Base-by-base conservation (phyloP, 2,329 filamentous ascomycete species). In the Stemphylium beticola region DNA sequence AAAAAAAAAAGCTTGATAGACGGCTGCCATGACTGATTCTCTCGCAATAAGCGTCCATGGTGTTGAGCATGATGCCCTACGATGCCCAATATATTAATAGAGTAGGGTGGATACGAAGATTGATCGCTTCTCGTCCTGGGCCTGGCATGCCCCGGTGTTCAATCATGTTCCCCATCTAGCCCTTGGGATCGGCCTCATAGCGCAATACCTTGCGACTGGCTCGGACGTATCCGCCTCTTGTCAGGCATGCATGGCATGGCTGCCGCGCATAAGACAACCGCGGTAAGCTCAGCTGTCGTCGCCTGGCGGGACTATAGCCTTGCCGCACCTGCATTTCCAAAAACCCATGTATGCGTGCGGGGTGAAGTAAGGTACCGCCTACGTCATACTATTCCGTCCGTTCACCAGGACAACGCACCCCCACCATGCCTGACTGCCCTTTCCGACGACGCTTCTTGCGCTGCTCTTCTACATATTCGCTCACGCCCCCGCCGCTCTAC, bases 321-420 rank as follows among this genome's bases (percentile, higher is more conserved):
- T 41, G 39, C 45, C 40, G 52, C 46, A 44, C 31, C 47, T 55
- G 52, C 46, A 55, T 39, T 34, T 37, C 40, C 29, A 20, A 34
- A 34, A 38, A 24, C 22, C 22, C 22, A 24, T 24, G 22, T 24
- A 24, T 32, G 46, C 34, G 51, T 39, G 51, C 51, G 52, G 52
- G 52, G 52, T 49, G 46, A 24, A 34, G 29, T 29, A 34, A 44
- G 52, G 49, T 56, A 41, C 53, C 46, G 46, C 41, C 44, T 39
- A 58, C 53, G 45, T 49, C 56, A 53, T 53, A 11, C 26, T 26
- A 14, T 18, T 41, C 24, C 32, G 40, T 40, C 33, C 48, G 34
- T 55, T 55, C 52, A 51, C 52, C 38, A 48, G 45, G 41, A 49
- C 41, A 51, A 51, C 52, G 33, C 48, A 48, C 53, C 49, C 36